Evolutionary conservation across 352 stramenopile genomes (phyloP).

Genomic region (Globisporangium cystogenes): DNA sequence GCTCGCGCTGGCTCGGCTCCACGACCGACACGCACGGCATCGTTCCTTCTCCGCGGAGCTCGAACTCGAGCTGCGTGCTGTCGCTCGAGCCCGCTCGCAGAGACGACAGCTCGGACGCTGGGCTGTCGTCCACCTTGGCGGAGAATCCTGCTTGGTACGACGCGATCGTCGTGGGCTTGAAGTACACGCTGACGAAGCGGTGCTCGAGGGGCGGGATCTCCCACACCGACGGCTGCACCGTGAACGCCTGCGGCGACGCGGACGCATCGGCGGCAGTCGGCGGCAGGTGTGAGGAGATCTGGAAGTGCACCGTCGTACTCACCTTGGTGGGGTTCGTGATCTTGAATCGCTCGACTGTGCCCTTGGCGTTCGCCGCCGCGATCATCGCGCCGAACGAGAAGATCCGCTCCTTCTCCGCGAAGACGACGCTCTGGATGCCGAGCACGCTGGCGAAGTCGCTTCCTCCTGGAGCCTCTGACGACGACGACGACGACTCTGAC

Average conservation of each 20-base stretch:
- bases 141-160: constrained; percentile 78
- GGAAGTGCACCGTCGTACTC: constrained; percentile 83
- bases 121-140: constrained; percentile 80
- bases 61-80: constrained; percentile 71
- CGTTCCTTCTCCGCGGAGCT: constrained; percentile 89
- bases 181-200: constrained; percentile 93
- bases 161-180: constrained; percentile 86
- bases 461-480: not conserved
- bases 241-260: constrained; percentile 48
- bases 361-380: constrained; percentile 55
- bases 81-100: not conserved
- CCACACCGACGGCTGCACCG: constrained; percentile 86
- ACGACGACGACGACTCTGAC: not conserved
- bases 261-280: not conserved
- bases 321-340: constrained; percentile 96
- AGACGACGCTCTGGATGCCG: constrained; percentile 59
- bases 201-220: constrained; percentile 94
- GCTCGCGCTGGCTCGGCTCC: constrained; percentile 69
- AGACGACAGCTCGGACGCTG: constrained; percentile 3
- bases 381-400: constrained; percentile 89
- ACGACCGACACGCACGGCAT: constrained; percentile 90
- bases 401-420: constrained; percentile 78
- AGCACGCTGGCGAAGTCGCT: constrained; percentile 8
- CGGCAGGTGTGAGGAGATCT: constrained; percentile 27
- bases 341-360: constrained; percentile 89